Evolutionary conservation across 768 basidiomycete genomes (phyloP).

Genomic region (Leucosporidium yakuticum): DNA sequence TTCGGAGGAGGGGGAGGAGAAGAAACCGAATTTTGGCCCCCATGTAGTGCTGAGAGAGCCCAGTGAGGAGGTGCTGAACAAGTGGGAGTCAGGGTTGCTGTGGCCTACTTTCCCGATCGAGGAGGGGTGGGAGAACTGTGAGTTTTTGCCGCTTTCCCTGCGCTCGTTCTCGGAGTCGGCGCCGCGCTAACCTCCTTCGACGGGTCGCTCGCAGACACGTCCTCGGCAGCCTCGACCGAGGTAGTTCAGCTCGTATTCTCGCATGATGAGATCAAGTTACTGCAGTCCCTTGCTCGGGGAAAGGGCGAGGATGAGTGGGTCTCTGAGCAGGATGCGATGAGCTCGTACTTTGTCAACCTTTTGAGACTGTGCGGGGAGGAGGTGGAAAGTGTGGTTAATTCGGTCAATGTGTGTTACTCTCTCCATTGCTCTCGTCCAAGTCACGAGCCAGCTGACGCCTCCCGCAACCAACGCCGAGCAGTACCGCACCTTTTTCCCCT

Average conservation of each 20-base stretch:
- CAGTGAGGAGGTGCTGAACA: neutral
- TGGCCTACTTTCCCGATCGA: neutral
- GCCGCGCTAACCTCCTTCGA: too few relatives aligned
- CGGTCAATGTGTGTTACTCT: neutral
- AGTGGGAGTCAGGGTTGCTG: neutral
- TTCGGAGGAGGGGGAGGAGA: too few relatives aligned
- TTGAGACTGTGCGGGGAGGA: neutral
- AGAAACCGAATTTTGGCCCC: neutral
- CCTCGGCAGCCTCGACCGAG: neutral
- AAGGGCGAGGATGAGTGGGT: neutral
- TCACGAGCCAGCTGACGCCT: neutral
- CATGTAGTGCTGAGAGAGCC: neutral
- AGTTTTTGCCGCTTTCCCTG: too few relatives aligned
- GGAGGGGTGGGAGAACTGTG: neutral
- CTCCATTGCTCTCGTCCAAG: too few relatives aligned
- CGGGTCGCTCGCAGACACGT: neutral
- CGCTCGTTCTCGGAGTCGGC: too few relatives aligned
- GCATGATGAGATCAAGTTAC: neutral
- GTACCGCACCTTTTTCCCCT: constrained; percentile 1
- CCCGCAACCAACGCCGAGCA: neutral
- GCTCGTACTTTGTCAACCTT: neutral
- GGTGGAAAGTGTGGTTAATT: neutral
- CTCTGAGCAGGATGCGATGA: constrained; percentile 1
- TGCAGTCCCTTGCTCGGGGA: neutral
- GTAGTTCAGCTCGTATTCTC: neutral